Evolutionary conservation across 2,329 filamentous ascomycete genomes (phyloP).

Genomic region (Polytolypa hystricis): DNA sequence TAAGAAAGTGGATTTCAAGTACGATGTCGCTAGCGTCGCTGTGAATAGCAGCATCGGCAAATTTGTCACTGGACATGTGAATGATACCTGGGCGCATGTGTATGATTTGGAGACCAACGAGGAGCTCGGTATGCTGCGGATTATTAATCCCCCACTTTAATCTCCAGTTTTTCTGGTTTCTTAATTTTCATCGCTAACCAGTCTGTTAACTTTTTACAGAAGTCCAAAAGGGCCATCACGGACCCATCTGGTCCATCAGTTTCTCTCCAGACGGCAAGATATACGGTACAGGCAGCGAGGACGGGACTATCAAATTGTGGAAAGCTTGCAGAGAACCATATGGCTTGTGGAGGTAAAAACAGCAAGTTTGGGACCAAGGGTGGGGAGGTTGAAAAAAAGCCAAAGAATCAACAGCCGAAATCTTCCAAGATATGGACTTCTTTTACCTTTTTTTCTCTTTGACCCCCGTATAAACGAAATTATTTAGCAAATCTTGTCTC

Average conservation of each 20-base stretch:
- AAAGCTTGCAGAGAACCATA: slow-evolving; percentile 56
- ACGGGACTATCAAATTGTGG: slow-evolving; percentile 92
- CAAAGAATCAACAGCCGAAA: too few relatives aligned
- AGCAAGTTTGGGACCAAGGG: slow-evolving; percentile 65
- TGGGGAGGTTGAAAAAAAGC: slow-evolving; percentile 54
- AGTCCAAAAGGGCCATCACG: slow-evolving; percentile 92
- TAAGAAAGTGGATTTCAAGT: slow-evolving; percentile 68
- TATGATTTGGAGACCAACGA: slow-evolving; percentile 76
- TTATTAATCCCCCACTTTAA: too few relatives aligned
- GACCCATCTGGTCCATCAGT: slow-evolving; percentile 89
- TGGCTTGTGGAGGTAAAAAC: slow-evolving; percentile 48
- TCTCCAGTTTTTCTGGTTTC: too few relatives aligned
- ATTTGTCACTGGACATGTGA: slow-evolving; percentile 80
- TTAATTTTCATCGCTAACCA: slow-evolving; percentile 7
- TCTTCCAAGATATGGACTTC: too few relatives aligned
- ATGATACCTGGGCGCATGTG: slow-evolving; percentile 92
- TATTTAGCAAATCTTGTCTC: too few relatives aligned
- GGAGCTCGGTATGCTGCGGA: slow-evolving; percentile 56
- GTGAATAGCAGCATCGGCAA: slow-evolving; percentile 71
- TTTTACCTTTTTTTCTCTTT: too few relatives aligned
- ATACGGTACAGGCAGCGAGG: slow-evolving; percentile 92
- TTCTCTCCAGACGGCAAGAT: slow-evolving; percentile 94
- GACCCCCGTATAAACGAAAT: too few relatives aligned
- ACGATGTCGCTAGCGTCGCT: slow-evolving; percentile 83
- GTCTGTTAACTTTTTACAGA: slow-evolving; percentile 41